Evolutionary conservation across 2,329 filamentous ascomycete species (phyloP).

Genomic region (Macrophomina tecta): DNA sequence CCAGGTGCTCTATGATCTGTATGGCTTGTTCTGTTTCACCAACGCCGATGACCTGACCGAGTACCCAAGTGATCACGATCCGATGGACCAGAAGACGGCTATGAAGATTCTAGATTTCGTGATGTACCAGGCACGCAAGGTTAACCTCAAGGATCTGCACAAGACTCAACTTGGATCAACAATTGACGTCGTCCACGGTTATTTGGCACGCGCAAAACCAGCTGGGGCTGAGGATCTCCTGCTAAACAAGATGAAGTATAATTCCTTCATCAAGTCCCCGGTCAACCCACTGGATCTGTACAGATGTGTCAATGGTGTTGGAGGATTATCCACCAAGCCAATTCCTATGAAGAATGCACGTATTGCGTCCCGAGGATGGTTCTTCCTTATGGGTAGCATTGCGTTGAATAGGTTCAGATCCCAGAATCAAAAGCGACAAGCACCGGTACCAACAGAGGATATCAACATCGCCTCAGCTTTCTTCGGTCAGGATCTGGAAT

Average conservation of each 20-base stretch:
- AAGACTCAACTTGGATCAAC: slow-evolving; percentile 90
- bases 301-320: slow-evolving; percentile 77
- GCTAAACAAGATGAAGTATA: slow-evolving; percentile 86
- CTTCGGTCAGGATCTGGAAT: slow-evolving; percentile 81
- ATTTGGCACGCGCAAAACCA: slow-evolving; percentile 77
- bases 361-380: slow-evolving; percentile 85
- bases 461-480: slow-evolving; percentile 81
- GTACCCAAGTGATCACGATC: slow-evolving; percentile 77
- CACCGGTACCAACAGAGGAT: slow-evolving; percentile 80
- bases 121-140: slow-evolving; percentile 77
- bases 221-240: slow-evolving; percentile 71
- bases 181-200: slow-evolving; percentile 91
- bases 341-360: slow-evolving; percentile 69
- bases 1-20: slow-evolving; percentile 63
- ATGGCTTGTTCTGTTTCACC: slow-evolving; percentile 45
- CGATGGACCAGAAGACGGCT: slow-evolving; percentile 79
- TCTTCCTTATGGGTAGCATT: slow-evolving; percentile 87
- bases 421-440: slow-evolving; percentile 80
- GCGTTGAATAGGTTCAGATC: slow-evolving; percentile 83
- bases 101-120: slow-evolving; percentile 84
- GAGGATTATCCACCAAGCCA: slow-evolving; percentile 50
- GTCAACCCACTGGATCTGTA: slow-evolving; percentile 83
- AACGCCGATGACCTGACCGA: slow-evolving; percentile 53
- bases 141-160: slow-evolving; percentile 87
- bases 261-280: slow-evolving; percentile 79